phyloP scores from a whole-genome alignment of 768 basidiomycete species.

The Candolleomyces eurysporus region DNA sequence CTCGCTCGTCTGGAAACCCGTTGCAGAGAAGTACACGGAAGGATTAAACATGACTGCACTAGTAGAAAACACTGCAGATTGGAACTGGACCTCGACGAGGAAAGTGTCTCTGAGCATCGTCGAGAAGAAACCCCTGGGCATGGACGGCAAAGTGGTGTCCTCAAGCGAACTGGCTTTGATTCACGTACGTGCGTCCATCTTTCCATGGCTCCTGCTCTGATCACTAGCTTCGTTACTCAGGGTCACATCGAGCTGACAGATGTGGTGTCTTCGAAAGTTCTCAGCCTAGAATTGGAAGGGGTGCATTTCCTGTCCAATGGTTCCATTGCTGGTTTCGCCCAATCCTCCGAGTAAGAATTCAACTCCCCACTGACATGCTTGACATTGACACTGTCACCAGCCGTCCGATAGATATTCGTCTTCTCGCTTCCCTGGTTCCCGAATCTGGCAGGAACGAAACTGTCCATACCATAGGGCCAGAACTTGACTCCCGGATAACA shows the following conservation, averaged over 20 bases:
- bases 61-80: slow-evolving; percentile 46
- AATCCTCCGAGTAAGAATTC: slow-evolving; percentile 52
- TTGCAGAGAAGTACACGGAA: slow-evolving; percentile 50
- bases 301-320: slow-evolving; percentile 74
- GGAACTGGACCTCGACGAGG: slow-evolving; percentile 69
- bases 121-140: slow-evolving; percentile 49
- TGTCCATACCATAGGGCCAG: slow-evolving; percentile 54
- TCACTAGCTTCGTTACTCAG: slow-evolving; percentile 30
- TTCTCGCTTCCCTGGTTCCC: slow-evolving; percentile 67
- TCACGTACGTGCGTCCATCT: slow-evolving; percentile 49
- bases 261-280: slow-evolving; percentile 47
- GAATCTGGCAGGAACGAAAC: slow-evolving; percentile 53
- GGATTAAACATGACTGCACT: slow-evolving; percentile 51
- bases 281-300: slow-evolving; percentile 73
- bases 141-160: slow-evolving; percentile 32
- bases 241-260: slow-evolving; percentile 72
- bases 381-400: slow-evolving; percentile 26
- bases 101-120: slow-evolving; percentile 65
- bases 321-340: slow-evolving; percentile 73
- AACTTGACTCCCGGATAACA: slow-evolving; percentile 55
- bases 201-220: slow-evolving; percentile 2
- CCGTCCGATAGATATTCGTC: slow-evolving; percentile 60
- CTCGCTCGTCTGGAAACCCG: slow-evolving; percentile 46
- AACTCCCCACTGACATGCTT: background rate
- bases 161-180: slow-evolving; percentile 51